Percentiles rank a stretch among this genome's conserved stretches.
phyloP scores from a whole-genome alignment of 2,329 filamentous ascomycete species.

The Alternaria incomplexa region DNA sequence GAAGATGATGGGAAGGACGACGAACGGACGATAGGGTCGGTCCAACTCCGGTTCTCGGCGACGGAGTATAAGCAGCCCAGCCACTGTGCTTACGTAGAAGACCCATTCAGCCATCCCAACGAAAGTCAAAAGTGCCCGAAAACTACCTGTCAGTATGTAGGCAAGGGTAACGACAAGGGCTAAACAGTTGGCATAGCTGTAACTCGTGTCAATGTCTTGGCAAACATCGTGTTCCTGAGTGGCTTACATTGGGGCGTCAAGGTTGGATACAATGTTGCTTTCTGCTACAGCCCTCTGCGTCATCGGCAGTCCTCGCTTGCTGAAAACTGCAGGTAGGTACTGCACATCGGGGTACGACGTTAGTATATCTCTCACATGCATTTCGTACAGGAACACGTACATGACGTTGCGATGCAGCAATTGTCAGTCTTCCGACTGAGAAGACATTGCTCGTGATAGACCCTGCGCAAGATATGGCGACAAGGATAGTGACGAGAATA shows the following conservation, averaged over 20 bases:
- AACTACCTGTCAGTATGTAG: slow-evolving; percentile 67
- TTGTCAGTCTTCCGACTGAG: slow-evolving; percentile 65
- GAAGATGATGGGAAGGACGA: slow-evolving; percentile 61
- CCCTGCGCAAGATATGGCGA: slow-evolving; percentile 67
- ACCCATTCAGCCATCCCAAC: slow-evolving; percentile 56
- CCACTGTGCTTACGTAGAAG: slow-evolving; percentile 68
- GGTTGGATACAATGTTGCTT: slow-evolving; percentile 9
- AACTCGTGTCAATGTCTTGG: slow-evolving; percentile 8
- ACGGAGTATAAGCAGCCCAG: slow-evolving; percentile 64
- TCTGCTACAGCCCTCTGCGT: slow-evolving; percentile 4
- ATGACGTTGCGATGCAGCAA: slow-evolving; percentile 56
- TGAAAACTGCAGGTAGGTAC: slow-evolving; percentile 44
- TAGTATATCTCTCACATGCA: neutral
- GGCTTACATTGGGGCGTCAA: slow-evolving; percentile 44
- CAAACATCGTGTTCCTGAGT: neutral
- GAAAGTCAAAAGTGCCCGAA: slow-evolving; percentile 65
- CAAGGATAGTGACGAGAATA: slow-evolving; percentile 61
- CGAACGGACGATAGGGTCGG: slow-evolving; percentile 62
- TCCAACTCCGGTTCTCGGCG: slow-evolving; percentile 61
- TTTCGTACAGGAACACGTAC: neutral
- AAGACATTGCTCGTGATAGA: slow-evolving; percentile 69
- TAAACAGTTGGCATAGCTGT: slow-evolving; percentile 39
- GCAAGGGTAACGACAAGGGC: slow-evolving; percentile 52
- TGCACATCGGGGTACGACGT: neutral
- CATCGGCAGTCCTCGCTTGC: slow-evolving; percentile 35